Conservation (phyloP, 179 eudicot species). For the Camellia oleifera region DNA sequence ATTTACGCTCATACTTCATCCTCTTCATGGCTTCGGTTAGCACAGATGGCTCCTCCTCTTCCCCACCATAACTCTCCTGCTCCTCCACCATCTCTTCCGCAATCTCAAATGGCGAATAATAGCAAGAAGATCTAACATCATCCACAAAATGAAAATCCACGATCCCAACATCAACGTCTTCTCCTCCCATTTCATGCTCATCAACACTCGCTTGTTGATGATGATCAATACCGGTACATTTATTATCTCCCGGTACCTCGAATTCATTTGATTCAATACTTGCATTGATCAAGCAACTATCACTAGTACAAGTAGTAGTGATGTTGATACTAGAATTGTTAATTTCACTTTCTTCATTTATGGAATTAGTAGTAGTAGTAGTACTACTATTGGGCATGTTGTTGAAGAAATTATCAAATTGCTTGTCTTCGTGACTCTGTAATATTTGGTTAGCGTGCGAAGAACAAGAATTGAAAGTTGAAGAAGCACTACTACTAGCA, state of each 20-base stretch:
- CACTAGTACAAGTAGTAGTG: not conserved
- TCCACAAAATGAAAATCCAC: conserved; percentile 30
- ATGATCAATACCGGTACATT: conserved; percentile 3
- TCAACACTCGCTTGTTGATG: not conserved
- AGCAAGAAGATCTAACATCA: conserved; percentile 4
- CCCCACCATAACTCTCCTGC: conserved; percentile 16
- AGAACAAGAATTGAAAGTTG: not conserved
- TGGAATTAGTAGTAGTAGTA: too few species aligned
- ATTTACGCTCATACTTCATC: conserved; percentile 32
- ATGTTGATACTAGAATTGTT: not conserved
- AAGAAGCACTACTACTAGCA: not conserved
- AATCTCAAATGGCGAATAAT: conserved; percentile 28
- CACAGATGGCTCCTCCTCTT: conserved; percentile 18
- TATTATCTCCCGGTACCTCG: not conserved
- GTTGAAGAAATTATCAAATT: conserved; percentile 1
- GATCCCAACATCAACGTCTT: conserved; percentile 8
- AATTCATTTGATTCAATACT: not conserved
- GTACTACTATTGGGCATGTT: too few species aligned
- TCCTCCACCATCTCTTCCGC: conserved; percentile 29
- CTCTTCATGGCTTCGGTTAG: conserved; percentile 33
- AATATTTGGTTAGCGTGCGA: conserved; percentile 3
- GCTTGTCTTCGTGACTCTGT: conserved; percentile 7
- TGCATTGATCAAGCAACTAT: not conserved
- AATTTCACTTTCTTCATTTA: not conserved
- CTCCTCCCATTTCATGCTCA: not conserved